Conservation (phyloP, 2,329 filamentous ascomycete genomes). For the Massarina eburnea region DNA sequence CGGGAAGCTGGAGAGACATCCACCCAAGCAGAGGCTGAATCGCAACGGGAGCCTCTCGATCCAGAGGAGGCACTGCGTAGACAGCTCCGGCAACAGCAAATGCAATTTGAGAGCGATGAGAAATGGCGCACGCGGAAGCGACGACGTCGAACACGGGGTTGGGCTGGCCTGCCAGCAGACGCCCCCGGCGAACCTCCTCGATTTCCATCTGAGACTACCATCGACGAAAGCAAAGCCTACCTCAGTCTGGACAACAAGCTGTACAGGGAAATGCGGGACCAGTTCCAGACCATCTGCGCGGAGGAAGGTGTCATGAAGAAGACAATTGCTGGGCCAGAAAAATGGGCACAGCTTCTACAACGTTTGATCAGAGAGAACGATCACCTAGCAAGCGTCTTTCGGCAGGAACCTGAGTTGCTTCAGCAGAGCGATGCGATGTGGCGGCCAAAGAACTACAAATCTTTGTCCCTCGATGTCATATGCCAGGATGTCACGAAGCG, state of each 20-base stretch:
- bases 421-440: constrained; percentile 36
- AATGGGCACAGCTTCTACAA: constrained; percentile 72
- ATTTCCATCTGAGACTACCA: constrained; percentile 80
- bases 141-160: constrained; percentile 67
- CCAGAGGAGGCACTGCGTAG: constrained; percentile 27
- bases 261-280: constrained; percentile 66
- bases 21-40: constrained; percentile 6
- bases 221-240: constrained; percentile 74
- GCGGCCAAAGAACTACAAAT: constrained; percentile 56
- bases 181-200: constrained; percentile 68
- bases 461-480: constrained; percentile 74
- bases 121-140: constrained; percentile 66
- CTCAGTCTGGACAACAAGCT: constrained; percentile 63
- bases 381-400: constrained; percentile 65
- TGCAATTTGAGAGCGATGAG: constrained; percentile 63
- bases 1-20: constrained; percentile 6
- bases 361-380: constrained; percentile 65
- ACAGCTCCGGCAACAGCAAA: constrained; percentile 34
- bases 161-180: constrained; percentile 68
- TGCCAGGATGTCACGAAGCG: constrained; percentile 81
- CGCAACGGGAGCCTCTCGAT: constrained; percentile 15
- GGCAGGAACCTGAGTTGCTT: constrained; percentile 57
- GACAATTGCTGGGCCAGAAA: constrained; percentile 70
- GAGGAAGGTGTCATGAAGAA: constrained; percentile 72
- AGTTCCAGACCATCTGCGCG: constrained; percentile 71